Conservation (phyloP, 352 stramenopile species). For the Globisporangium acanthophoron region DNA sequence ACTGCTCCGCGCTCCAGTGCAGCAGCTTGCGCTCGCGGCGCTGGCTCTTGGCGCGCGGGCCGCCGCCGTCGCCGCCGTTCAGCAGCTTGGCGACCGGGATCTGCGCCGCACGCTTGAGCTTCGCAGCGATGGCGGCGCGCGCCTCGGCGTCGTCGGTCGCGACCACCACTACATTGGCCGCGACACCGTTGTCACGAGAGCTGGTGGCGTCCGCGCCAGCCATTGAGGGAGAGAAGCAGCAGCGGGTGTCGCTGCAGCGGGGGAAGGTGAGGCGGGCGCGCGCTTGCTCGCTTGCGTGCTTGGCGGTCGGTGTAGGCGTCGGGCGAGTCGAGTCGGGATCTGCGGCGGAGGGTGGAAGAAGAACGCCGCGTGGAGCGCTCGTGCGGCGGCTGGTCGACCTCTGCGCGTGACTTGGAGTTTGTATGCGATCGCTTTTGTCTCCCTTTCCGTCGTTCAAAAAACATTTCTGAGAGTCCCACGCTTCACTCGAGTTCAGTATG, state of each 20-base stretch:
- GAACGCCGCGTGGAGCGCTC: not conserved
- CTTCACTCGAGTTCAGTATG: not conserved
- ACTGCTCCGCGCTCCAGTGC: conserved; percentile 55
- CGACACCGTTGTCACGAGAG: not conserved
- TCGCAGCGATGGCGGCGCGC: conserved; percentile 16
- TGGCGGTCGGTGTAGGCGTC: too few relatives aligned
- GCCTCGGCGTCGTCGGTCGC: conserved; percentile 10
- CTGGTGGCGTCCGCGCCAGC: not conserved
- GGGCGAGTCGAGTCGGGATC: not conserved
- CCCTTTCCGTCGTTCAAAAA: not conserved
- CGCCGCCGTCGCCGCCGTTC: conserved; percentile 7
- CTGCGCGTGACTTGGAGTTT: not conserved
- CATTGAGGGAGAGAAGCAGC: not conserved
- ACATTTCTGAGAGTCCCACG: not conserved
- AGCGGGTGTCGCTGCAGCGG: not conserved
- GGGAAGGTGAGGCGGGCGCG: not conserved
- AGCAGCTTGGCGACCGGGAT: conserved; percentile 8
- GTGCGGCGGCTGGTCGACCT: not conserved
- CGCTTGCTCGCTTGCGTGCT: not conserved
- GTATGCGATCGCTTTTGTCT: not conserved
- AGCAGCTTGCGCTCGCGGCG: conserved; percentile 53
- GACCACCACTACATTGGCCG: conserved; percentile 4
- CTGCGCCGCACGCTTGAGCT: conserved; percentile 13
- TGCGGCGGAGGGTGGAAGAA: not conserved
- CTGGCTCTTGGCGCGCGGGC: conserved; percentile 1